Base-by-base conservation (phyloP, 768 basidiomycete species). In the Psilocybe sp. region DNA sequence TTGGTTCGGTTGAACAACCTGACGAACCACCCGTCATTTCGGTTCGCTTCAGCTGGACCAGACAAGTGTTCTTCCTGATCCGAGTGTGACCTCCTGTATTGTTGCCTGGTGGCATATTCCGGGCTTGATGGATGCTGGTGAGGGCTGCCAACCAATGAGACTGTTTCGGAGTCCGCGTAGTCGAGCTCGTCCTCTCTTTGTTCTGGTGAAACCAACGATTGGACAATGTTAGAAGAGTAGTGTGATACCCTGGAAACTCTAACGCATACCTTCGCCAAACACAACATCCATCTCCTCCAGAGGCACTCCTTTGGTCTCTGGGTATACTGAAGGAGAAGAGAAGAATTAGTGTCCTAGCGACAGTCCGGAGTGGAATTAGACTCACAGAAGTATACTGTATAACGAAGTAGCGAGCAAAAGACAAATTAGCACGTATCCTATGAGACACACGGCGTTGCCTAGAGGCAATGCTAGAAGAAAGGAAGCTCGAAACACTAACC, bases 281-380 rank as follows among this genome's bases (percentile, higher is more conserved):
- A 93, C 83, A 19, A 78, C 82, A 60, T 94, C 92, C 85, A 95
- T 91, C 64, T 94, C 91, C 69, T 95, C 92, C 46, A 94, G 70
- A 1, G 91, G 87, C 5, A 92, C 82, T 1, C 91, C 89, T 69
- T 81, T 92, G 11, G 90, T 92, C 66, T 92, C 89, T 1, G 90
- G 91, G 62, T 91, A 90, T 56, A 90, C 89, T 91, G 51, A 16
- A 40, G 9, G 34, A 36, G 5, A 46, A 42, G 1, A 15, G 47
- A 15, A 52, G 14, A 60, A 9, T 14, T 5, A 11, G 15, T 23
- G 43, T 44, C 39, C 44, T 8, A 8, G 34, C n/a, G 16, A 51
- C 11, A 11, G 23, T 4, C 37, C 5, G 40, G 19, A 10, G 44
- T 16, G 44, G 32, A 15, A 8, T 43, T 2, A 6, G 37, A 76